These are phyloP conservation scores for Pichia sp. DNA, from an alignment of 1,139 yeast species.

Conservation along the genomic window DNA sequence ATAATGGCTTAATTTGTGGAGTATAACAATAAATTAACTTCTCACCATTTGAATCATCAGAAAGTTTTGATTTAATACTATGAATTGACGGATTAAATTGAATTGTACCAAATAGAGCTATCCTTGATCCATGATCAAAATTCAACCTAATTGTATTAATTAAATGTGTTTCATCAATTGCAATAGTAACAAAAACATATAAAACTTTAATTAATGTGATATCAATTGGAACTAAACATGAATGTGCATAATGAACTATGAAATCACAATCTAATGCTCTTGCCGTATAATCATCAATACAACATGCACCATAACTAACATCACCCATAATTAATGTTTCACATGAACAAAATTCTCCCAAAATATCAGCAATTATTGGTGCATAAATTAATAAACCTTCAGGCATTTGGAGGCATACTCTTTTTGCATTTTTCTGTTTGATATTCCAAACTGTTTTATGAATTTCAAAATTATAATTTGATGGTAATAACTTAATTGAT, in stretches of 20 bases:
- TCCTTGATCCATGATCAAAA: constrained; percentile 53
- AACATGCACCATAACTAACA: constrained; percentile 97
- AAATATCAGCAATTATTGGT: constrained; percentile 76
- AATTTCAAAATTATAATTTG: constrained; percentile 90
- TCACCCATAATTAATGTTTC: constrained; percentile 97
- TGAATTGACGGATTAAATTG: constrained; percentile 95
- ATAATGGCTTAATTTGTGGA: constrained; percentile 88
- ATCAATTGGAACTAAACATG: constrained; percentile 94
- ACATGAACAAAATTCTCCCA: constrained; percentile 83
- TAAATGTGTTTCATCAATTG: constrained; percentile 78
- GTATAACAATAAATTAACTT: constrained; percentile 61
- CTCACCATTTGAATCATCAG: constrained; percentile 37
- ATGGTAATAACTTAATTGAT: constrained; percentile 75
- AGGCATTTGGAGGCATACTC: constrained; percentile 95
- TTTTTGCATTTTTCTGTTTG: constrained; percentile 59
- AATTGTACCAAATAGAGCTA: constrained; percentile 89
- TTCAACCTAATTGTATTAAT: constrained; percentile 69
- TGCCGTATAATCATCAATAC: constrained; percentile 96
- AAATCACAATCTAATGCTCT: constrained; percentile 89
- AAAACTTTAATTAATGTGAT: constrained; percentile 83
- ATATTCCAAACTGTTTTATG: constrained; percentile 96
- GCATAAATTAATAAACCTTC: constrained; percentile 90
- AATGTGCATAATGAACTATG: constrained; percentile 94
- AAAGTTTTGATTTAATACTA: constrained; percentile 57
- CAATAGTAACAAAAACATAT: constrained; percentile 92